Base-by-base conservation (phyloP, 2,329 filamentous ascomycete species). In the Arthrobotrys sphaeroides region DNA sequence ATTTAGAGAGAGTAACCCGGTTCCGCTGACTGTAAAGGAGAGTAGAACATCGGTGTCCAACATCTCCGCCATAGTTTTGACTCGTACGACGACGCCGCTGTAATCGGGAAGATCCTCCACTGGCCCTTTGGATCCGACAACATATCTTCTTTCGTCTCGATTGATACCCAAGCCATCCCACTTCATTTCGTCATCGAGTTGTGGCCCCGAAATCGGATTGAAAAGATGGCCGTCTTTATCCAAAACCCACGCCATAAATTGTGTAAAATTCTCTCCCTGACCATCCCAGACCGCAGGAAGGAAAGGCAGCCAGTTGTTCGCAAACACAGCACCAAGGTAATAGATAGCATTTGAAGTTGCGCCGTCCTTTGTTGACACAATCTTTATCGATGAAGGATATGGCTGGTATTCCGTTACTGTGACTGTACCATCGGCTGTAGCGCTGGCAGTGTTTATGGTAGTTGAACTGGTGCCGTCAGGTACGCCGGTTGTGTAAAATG, bases 371-470 rank as follows among this genome's bases (percentile, higher is more conserved):
- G 51, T 55, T 5, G 51, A 55, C 2, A 55, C 18, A 3, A 55
- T 55, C 31, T 55, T 55, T 28, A 55, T 36, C 6, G 51, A 55
- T 5, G 51, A 55, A 6, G 51, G 51, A 3, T 55, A 55, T 1
- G 51, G 51, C 2, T n/a, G 51, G 31, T 55, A 55, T 18, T 55
- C 51, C 24, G 51, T 28, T 4, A 55, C 51, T 7, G 51, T 55
- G 26, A 55, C n/a, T 36, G 47, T 55, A 22, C 28, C 31, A 22
- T 13, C 51, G 9, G 51, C 31, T 1, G 51, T n/a, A 22, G 36
- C 26, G n/a, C n/a, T n/a, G 5, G 26, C 26, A 20, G 45, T 53
- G n/a, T n/a, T n/a, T 12, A 22, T 28, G 18, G 51, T 55, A 7
- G 51, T 28, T 22, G 51, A 55, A 12, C 16, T n/a, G 5, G 51